Evolutionary conservation across 2,329 filamentous ascomycete species (phyloP), one percentile per base, ranked within the genome.

Genomic region (Thielaviopsis ethacetica): DNA sequence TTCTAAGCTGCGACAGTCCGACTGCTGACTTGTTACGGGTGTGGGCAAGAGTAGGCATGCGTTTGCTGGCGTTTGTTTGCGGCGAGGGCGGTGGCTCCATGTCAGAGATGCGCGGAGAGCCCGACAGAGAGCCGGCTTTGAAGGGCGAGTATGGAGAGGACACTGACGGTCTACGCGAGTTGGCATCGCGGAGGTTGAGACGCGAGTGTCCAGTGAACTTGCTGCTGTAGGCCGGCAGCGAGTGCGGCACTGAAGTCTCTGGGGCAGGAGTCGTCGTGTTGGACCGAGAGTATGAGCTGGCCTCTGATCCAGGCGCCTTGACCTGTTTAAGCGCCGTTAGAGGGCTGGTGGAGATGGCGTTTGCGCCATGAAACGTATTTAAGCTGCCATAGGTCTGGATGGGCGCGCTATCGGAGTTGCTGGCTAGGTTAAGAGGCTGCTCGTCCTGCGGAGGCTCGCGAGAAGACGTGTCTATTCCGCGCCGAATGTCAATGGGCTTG

Each of bases 111-210:
- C 77, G 73, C 0, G 91, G 91, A 4, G 91, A 96, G 3, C 87
- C 89, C 1, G 91, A 95, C n/a, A 97, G 75, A 1, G 91, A 94
- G 12, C 91, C 91, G 15, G 91, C 88, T 71, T 98, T 98, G 75
- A 98, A 98, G 0, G 91, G 91, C 65, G 94, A 88, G 66, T 96
- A 95, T 34, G 56, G 88, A 66, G 96, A 95, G 0, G 88, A 94
- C 22, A 95, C 81, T 0, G 89, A 96, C 6, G 87, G 84, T 57
- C 89, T 82, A 65, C 90, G 58, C 21, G 49, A 53, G 21, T 57
- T 53, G 34, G 59, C 38, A 19, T 60, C 61, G 10, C 49, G 53
- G 15, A 56, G 34, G 6, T 59, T 57, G 19, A 60, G 56, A n/a
- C 58, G 51, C 6, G 59, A 56, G 22, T 58, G 58, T 5, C 58